Base-by-base conservation (phyloP, 1,139 yeast genomes). In the Suhomyces guaymorum region DNA sequence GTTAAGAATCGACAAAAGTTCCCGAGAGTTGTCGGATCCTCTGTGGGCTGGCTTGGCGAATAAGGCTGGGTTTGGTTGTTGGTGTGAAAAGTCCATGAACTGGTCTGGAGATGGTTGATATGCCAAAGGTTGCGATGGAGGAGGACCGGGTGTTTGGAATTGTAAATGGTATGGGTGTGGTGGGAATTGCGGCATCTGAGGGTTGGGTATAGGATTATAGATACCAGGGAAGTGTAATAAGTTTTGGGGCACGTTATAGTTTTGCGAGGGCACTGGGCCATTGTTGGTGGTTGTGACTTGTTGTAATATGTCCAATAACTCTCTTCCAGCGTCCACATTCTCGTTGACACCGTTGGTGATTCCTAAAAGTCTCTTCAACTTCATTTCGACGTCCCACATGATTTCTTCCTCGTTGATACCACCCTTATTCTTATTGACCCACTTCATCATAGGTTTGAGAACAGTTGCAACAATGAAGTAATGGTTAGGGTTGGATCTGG, bases 261-360 rank as follows among this genome's bases (percentile, higher is more conserved):
- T 33, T 21, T 32, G 36, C n/a, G 10, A 12, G 11, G 35, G 33
- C 4, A 14, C 30, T 3, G 29, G 30, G 2, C 37, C 37, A 17
- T 26, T 26, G 3, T 33, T 11, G 14, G 28, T 20, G 15, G 51
- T 42, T 10, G 45, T 38, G 12, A 68, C 73, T 16, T 70, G 67
- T 49, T 81, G 86, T 42, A 82, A 64, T 54, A 81, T 73, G 45
- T 82, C 78, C 48, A 84, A 69, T 41, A 84, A 59, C 39, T 81
- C 92, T 66, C 92, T 78, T 17, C 92, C 92, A 3, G 89, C 88
- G 56, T 83, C 92, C 18, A 66, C 58, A 32, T 59, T 57, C 34
- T 44, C 50, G 28, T 43, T 46, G 27, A 44, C 43, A 53, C 35
- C 44, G 41, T 27, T 50, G 52, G 67, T 66, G 28, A 83, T 66